A percentile compares a stretch with the other conserved stretches of the same genome.
Evolutionary conservation across 164 flowering plant species (phyloP).

Genomic region (Aristolochia californica): DNA sequence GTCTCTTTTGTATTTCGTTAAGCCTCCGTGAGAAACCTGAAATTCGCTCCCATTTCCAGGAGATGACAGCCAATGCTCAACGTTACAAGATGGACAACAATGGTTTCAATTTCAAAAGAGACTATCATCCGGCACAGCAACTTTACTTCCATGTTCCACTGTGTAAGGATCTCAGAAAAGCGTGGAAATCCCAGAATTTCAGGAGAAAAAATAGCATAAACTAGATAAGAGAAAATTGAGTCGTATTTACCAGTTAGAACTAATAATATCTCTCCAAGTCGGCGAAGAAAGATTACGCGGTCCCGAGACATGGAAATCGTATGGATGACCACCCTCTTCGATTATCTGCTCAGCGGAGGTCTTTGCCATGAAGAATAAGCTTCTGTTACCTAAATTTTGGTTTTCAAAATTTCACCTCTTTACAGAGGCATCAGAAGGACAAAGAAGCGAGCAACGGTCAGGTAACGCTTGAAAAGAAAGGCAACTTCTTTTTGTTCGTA

Average conservation of each 20-base stretch:
- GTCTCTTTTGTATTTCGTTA: too few species aligned
- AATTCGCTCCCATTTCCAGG: too few species aligned
- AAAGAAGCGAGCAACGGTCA: constrained; percentile 3
- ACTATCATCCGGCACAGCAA: background rate
- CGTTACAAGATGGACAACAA: background rate
- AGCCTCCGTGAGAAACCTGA: too few species aligned
- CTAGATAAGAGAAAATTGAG: background rate
- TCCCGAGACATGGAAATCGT: constrained; percentile 80
- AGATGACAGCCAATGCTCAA: background rate
- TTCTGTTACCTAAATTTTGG: constrained; percentile 1
- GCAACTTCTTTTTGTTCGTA: background rate
- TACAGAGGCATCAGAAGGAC: background rate
- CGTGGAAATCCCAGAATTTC: background rate
- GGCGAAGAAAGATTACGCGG: constrained; percentile 75
- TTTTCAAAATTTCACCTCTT: background rate
- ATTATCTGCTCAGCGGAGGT: constrained; percentile 14
- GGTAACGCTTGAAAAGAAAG: background rate
- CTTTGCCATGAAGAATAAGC: constrained; percentile 25
- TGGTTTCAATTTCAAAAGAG: background rate
- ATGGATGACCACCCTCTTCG: constrained; percentile 38
- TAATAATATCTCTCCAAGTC: constrained; percentile 76
- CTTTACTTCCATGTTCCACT: too few species aligned
- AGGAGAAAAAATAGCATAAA: too few species aligned
- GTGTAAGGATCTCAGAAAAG: background rate
- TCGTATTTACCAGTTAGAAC: constrained; percentile 56